Conservation (phyloP, 2,329 filamentous ascomycete genomes). For the Fulvia fulva region DNA sequence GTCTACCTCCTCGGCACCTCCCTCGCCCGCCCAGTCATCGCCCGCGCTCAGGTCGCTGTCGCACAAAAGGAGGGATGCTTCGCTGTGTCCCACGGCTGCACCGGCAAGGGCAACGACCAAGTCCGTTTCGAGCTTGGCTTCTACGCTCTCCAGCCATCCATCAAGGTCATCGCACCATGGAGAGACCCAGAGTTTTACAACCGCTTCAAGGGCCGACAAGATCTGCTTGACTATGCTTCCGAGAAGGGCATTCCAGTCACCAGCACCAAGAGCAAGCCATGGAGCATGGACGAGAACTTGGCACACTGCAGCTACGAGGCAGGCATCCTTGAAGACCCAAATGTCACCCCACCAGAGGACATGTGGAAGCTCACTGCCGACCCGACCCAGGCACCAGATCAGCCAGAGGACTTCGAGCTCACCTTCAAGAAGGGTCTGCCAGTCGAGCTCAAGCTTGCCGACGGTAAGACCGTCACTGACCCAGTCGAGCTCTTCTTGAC, state of each 20-base stretch:
- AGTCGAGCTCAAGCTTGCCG: constrained; percentile 58
- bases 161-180: constrained; percentile 75
- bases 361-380: constrained; percentile 74
- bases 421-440: constrained; percentile 73
- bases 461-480: constrained; percentile 57
- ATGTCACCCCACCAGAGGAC: constrained; percentile 64
- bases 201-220: constrained; percentile 66
- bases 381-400: constrained; percentile 65
- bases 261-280: constrained; percentile 68
- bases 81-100: constrained; percentile 51
- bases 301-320: constrained; percentile 78
- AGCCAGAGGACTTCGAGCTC: constrained; percentile 67
- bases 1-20: constrained; percentile 53
- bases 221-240: constrained; percentile 68
- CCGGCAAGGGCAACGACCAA: constrained; percentile 62
- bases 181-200: constrained; percentile 66
- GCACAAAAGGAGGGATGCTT: constrained; percentile 60
- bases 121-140: constrained; percentile 63
- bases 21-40: constrained; percentile 67
- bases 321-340: constrained; percentile 66
- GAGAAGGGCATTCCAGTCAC: constrained; percentile 66
- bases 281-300: constrained; percentile 66
- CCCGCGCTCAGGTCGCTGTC: constrained; percentile 61
- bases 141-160: constrained; percentile 59
- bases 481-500: constrained; percentile 68